Evolutionary conservation across 306 rosid species (phyloP).

Genomic region (Myrica gale): DNA sequence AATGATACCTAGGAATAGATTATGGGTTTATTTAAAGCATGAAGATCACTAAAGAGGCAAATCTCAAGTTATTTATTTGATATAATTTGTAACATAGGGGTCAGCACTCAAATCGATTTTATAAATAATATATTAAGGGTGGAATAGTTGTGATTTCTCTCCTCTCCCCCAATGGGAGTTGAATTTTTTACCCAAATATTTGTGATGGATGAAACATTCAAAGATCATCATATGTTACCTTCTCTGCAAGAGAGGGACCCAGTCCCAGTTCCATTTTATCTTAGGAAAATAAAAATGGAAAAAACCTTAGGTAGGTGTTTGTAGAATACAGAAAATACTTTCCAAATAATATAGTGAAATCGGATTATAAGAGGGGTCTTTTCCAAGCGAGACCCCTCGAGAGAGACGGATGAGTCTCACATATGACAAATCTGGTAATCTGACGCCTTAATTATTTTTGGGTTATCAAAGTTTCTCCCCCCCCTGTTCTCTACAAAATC

Average conservation of each 20-base stretch:
- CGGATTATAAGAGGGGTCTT: slow-evolving; percentile 1
- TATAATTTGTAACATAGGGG: too few relatives aligned
- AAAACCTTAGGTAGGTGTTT: background rate
- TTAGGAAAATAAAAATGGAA: too few relatives aligned
- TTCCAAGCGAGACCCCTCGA: slow-evolving; percentile 19
- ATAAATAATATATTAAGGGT: too few relatives aligned
- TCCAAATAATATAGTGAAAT: background rate
- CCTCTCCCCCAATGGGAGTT: background rate
- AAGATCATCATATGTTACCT: slow-evolving; percentile 1
- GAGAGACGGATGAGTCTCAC: slow-evolving; percentile 39
- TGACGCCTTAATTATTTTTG: slow-evolving; percentile 24
- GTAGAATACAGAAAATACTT: background rate
- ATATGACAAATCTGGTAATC: slow-evolving; percentile 41
- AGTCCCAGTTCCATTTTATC: too few relatives aligned
- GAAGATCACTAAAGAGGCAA: background rate
- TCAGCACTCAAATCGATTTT: too few relatives aligned
- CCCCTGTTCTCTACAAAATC: slow-evolving; percentile 7
- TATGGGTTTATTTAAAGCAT: too few relatives aligned
- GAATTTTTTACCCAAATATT: background rate
- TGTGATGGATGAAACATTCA: background rate
- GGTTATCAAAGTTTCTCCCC: slow-evolving; percentile 17
- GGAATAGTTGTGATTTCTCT: background rate
- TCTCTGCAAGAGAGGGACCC: background rate
- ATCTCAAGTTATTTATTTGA: too few relatives aligned
- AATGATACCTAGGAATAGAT: too few relatives aligned